Evolutionary conservation across 257 asterid genomes (phyloP).

Genomic region (Thymus mandschuricus): DNA sequence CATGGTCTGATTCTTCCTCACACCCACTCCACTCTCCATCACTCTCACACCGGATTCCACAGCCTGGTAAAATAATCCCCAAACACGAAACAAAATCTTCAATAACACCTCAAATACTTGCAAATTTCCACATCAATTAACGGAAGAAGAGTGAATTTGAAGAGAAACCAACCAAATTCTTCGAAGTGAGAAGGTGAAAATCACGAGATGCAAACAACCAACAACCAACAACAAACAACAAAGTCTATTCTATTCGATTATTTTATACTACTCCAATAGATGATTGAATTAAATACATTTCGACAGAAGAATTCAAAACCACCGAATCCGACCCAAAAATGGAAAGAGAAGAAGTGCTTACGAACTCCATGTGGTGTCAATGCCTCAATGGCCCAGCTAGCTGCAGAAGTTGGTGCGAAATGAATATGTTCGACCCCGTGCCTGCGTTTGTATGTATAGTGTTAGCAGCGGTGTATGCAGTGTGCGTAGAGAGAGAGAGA

Average conservation of each 20-base stretch:
- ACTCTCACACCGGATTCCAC: conserved; percentile 48
- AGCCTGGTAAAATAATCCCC: conserved; percentile 45
- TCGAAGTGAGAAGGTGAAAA: neutral
- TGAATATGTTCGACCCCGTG: neutral
- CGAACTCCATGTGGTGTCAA: conserved; percentile 20
- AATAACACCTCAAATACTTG: conserved; percentile 7
- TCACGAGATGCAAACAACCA: neutral
- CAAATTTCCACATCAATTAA: neutral
- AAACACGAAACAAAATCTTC: conserved; percentile 5
- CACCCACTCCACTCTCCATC: conserved; percentile 47
- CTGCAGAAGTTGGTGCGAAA: neutral
- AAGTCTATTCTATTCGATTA: neutral
- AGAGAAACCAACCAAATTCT: neutral
- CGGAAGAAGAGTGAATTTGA: neutral
- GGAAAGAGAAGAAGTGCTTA: conserved; percentile 11
- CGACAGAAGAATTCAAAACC: neutral
- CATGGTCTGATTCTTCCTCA: conserved; percentile 68
- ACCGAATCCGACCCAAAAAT: neutral
- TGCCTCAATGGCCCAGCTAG: neutral
- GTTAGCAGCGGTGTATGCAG: conserved; percentile 8
- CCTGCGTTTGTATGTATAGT: neutral
- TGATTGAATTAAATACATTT: conserved; percentile 1
- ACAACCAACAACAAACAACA: neutral
- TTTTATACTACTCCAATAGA: neutral
- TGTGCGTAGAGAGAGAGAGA: neutral